Evolutionary conservation across 306 rosid genomes (phyloP), one percentile per base, ranked within the genome.

Genomic region (Citrullus amarus): DNA sequence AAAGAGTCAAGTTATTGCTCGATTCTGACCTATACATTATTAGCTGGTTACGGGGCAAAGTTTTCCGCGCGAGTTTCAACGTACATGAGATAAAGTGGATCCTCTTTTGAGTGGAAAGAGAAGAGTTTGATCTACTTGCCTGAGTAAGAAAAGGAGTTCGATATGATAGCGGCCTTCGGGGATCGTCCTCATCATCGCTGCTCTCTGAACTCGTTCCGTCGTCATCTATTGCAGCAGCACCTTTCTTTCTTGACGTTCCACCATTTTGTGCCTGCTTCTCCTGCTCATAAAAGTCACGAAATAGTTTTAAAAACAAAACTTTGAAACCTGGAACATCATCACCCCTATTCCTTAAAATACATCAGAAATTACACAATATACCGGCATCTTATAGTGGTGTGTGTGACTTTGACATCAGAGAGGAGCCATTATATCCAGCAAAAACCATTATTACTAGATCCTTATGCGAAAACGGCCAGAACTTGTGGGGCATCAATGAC

Each of bases 131-230:
- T 15, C 39, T 43, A 55, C 87, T 60, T 87, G 85, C 99, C 97
- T 89, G 97, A 81, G 87, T 87, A 79, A 95, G 92, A 82, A 91
- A 88, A 51, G 98, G 97, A 59, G 90, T 79, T 81, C 97, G 91
- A 60, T 89, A 91, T 30, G 97, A 83, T 67, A 95, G 88, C 20
- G 84, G 83, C 80, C 88, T 87, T 0, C 87, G 85, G 14, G 92
- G 87, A 78, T 92, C 97, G 76, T 92, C 97, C 84, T 89, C 97
- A 4, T 90, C 99, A 16, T 85, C 87, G 79, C 86, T 84, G 67
- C 89, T 86, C 70, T 92, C 97, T 22, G 93, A 89, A 77, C 89
- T 89, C 83, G 89, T 89, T 69, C 86, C 95, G 16, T 90, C 96
- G 18, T 89, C 93, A 43, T 80, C 82, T 9, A 86, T 93, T 77